A percentile compares a stretch with the other conserved stretches of the same genome.
Evolutionary conservation across 75 land plant species (phyloP).

Genomic region (Pinus tabuliformis): DNA sequence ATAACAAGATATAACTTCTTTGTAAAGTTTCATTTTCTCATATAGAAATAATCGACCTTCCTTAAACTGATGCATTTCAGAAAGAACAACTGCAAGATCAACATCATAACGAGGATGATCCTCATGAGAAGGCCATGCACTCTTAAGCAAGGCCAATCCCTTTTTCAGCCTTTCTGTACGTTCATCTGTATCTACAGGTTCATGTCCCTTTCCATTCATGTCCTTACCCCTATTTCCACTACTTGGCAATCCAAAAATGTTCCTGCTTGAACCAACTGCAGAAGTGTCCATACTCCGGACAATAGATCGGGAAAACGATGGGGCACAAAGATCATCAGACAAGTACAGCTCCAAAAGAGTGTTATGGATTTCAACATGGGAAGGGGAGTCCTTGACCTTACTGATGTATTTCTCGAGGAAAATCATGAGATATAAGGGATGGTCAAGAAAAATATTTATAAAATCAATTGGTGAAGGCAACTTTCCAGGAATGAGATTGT

Average conservation of each 20-base stretch:
- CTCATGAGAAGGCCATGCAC: constrained; percentile 82
- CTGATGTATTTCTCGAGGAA: constrained; percentile 80
- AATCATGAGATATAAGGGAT: constrained; percentile 74
- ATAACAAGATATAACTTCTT: constrained; percentile 92
- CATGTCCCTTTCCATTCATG: background rate
- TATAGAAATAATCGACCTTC: constrained; percentile 84
- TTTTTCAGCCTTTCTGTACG: constrained; percentile 47
- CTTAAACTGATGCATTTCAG: constrained; percentile 85
- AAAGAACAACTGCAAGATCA: constrained; percentile 83
- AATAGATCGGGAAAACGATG: constrained; percentile 34
- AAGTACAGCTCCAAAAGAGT: constrained; percentile 90
- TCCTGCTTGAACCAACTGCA: constrained; percentile 8
- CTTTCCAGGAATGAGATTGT: constrained; percentile 30
- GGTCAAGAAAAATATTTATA: constrained; percentile 83
- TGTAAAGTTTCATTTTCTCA: constrained; percentile 93
- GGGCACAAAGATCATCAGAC: constrained; percentile 62
- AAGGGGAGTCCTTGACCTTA: constrained; percentile 79
- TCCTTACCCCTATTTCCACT: constrained; percentile 16
- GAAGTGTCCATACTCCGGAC: constrained; percentile 19
- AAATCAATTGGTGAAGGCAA: constrained; percentile 91
- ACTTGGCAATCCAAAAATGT: constrained; percentile 7
- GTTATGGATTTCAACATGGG: constrained; percentile 86
- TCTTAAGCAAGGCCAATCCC: constrained; percentile 75
- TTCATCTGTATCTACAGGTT: constrained; percentile 24
- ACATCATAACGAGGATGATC: constrained; percentile 85